Evolutionary conservation across 352 stramenopile species (phyloP), one percentile per base, ranked within the genome.

Genomic region (Phytophthora crassamura): DNA sequence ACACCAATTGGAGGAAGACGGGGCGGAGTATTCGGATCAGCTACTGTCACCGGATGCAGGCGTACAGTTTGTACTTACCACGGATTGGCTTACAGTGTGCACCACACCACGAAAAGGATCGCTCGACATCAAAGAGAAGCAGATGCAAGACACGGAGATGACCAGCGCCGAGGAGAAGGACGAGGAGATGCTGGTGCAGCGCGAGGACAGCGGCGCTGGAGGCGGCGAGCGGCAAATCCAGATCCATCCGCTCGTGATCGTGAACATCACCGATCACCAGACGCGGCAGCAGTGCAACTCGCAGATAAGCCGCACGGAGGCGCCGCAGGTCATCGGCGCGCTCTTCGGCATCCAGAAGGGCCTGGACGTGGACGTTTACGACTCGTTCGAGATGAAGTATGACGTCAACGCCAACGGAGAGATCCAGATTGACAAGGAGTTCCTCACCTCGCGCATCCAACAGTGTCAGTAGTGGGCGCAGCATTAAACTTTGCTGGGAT

Each of bases 261-360:
- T 98, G 58, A 97, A 97, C 72, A 90, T 98, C 57, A 90, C 91
- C 1, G 96, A 99, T 75, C 96, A 99, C 75, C 97, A 96, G 68
- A 98, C 96, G 50, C 91, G 95, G 30, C 78, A 88, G 69, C 82
- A 87, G 56, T 80, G 78, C 64, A 80, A 82, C 52, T 81, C 77
- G 62, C 75, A 82, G 62, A 59, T 79, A 46, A 74, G 65, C 16
- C 66, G 71, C 70, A 69, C 84, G 56, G 65, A 75, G 32, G 65
- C 79, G 41, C 73, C 71, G 36, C 84, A 89, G 51, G 78, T 89
- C 69, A 95, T 83, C 70, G 96, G 96, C 65, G 80, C 97, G 30
- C 78, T 99, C 20, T 99, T 98, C 75, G 96, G 96, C 14, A 85
- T 93, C 62, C 91, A 97, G 65, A 88, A 89, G 54, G 86, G 84